phyloP scores from a whole-genome alignment of 176 grass and related monocot genomes.

The Thinopyrum elongatum region DNA sequence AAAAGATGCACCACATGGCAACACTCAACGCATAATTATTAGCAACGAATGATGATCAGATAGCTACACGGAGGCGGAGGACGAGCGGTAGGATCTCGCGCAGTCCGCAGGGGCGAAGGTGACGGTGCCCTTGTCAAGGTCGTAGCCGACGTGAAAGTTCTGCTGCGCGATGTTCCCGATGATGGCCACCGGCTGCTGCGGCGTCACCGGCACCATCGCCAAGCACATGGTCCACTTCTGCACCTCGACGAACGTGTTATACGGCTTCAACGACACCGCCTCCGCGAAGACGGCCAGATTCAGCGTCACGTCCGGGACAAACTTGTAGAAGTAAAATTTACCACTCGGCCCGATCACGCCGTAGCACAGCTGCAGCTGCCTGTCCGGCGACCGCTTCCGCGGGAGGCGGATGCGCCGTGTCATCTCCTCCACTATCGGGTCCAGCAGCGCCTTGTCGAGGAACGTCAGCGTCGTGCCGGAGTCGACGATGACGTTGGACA shows the following conservation, averaged over 20 bases:
- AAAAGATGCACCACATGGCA: too few species aligned
- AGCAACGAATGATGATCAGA: not conserved
- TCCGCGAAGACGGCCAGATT: conserved; percentile 31
- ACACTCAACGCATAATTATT: too few species aligned
- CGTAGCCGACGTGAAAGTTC: conserved; percentile 60
- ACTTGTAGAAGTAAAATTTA: too few species aligned
- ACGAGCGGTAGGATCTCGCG: not conserved
- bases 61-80: not conserved
- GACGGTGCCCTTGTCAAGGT: conserved; percentile 47
- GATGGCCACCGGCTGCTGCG: conserved; percentile 26
- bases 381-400: conserved; percentile 23
- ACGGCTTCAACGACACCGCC: conserved; percentile 25
- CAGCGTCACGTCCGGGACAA: conserved; percentile 50
- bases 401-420: conserved; percentile 16
- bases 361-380: conserved; percentile 43
- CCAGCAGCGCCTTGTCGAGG: conserved; percentile 12
- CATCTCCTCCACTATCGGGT: conserved; percentile 32
- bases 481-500: conserved; percentile 47
- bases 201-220: conserved; percentile 12
- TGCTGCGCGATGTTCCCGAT: conserved; percentile 65
- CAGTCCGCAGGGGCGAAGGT: conserved; percentile 56
- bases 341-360: not conserved
- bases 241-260: conserved; percentile 33
- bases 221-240: conserved; percentile 41
- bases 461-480: conserved; percentile 59